phyloP scores from a whole-genome alignment of 106 monocot species.

The Dioscorea alata region DNA sequence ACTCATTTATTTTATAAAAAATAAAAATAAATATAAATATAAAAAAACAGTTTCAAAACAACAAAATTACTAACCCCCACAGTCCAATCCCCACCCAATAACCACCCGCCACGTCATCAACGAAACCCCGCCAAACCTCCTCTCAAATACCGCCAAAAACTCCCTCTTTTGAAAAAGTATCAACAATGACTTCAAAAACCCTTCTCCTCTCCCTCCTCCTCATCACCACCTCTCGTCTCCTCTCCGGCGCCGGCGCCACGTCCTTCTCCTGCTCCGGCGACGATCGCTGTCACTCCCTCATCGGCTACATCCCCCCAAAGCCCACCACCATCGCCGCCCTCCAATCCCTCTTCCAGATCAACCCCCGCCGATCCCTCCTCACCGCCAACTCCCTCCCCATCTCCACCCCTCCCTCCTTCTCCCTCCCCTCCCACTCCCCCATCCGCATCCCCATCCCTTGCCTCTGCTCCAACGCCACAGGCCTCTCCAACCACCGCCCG shows the following conservation, averaged over 20 bases:
- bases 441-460: conserved; percentile 61
- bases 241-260: conserved; percentile 12
- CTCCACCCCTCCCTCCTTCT: conserved; percentile 23
- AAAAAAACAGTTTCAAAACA: no score
- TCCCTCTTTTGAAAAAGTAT: not conserved
- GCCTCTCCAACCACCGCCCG: conserved; percentile 15
- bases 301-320: conserved; percentile 46
- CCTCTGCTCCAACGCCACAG: conserved; percentile 40
- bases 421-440: conserved; percentile 28
- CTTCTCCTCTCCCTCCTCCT: not conserved
- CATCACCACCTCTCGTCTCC: conserved; percentile 10
- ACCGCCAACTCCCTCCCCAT: conserved; percentile 52
- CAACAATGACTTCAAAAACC: not conserved
- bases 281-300: conserved; percentile 42
- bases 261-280: conserved; percentile 41
- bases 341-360: conserved; percentile 48
- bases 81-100: no score
- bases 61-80: no score
- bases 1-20: no score
- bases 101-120: not conserved
- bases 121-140: no score
- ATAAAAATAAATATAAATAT: no score
- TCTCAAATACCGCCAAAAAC: not conserved
- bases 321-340: conserved; percentile 54
- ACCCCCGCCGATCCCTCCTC: conserved; percentile 44